Evolutionary conservation across 23 red algal genomes (phyloP), one percentile per base, ranked within the genome.

Genomic region (Gracilaria caudata): DNA sequence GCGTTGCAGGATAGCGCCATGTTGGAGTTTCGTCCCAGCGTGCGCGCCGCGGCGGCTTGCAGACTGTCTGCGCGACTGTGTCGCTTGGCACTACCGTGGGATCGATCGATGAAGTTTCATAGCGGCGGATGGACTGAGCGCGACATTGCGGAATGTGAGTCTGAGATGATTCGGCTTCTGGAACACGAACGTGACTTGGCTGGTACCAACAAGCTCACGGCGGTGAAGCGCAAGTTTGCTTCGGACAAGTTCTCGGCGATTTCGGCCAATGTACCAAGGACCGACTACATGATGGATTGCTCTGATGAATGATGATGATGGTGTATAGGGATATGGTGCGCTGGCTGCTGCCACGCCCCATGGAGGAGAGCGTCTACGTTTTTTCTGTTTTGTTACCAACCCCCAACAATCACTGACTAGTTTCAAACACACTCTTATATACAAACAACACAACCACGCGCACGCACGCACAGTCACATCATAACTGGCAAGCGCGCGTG

Each of bases 141-240:
- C 8, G 91, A 98, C 55, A 65, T 98, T 32, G 54, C 41, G 40
- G 83, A 80, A 2, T 94, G 92, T 81, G 65, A 78, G 36, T 43
- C 56, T 11, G 86, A 92, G 51, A 73, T 98, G 86, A 7, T 54
- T 30, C 72, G 79, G 23, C 77, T 94, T 47, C 54, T 94, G 41
- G 68, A 83, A 34, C 64, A 84, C 8, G 91, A 80, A 34, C 63
- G 61, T 30, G 86, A 92, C 49, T 36, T 49, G 24, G 77, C 37
- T 25, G 79, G 66, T 12, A 81, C 33, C 37, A 81, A 72, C 75
- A 93, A 94, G 51, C 82, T 94, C 13, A 98, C 96, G 46, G 96
- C 96, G 28, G 92, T 98, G 24, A 94, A 92, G 64, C 60, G 96
- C 29, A 94, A 95, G 76, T 98, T 95, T 87, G 44, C 77, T 8